A percentile compares a stretch with the other conserved stretches of the same genome.
Evolutionary conservation across 2,329 filamentous ascomycete species (phyloP).

Genomic region (Colletotrichum salicis): DNA sequence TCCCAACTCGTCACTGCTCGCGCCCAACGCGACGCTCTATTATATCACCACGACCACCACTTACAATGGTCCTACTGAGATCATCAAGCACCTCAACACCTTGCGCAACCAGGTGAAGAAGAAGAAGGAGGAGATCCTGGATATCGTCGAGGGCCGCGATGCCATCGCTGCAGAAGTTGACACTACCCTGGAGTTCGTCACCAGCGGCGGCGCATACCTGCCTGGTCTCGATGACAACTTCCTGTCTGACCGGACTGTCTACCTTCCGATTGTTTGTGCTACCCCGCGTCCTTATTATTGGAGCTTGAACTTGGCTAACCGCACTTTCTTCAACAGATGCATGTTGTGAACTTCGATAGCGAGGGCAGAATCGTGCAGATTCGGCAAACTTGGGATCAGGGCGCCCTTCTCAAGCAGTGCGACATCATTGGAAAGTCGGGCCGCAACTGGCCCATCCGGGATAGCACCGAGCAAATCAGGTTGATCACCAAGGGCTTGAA

Average conservation of each 20-base stretch:
- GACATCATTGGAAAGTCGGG: slow-evolving; percentile 92
- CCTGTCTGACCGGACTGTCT: slow-evolving; percentile 81
- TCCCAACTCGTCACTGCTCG: slow-evolving; percentile 71
- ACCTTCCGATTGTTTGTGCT: slow-evolving; percentile 81
- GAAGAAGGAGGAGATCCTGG: slow-evolving; percentile 82
- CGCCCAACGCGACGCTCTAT: slow-evolving; percentile 76
- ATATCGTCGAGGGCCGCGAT: slow-evolving; percentile 76
- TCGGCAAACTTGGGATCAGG: slow-evolving; percentile 95
- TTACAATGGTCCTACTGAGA: slow-evolving; percentile 75
- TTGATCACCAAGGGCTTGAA: slow-evolving; percentile 75
- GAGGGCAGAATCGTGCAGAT: slow-evolving; percentile 85
- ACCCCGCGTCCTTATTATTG: not conserved
- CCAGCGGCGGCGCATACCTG: slow-evolving; percentile 85
- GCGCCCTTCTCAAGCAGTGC: slow-evolving; percentile 88
- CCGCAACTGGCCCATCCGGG: slow-evolving; percentile 94
- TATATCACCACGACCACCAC: slow-evolving; percentile 91
- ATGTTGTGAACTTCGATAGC: slow-evolving; percentile 86
- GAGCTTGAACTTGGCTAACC: slow-evolving; percentile 16
- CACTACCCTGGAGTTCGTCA: slow-evolving; percentile 83
- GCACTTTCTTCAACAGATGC: slow-evolving; percentile 65
- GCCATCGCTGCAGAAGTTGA: slow-evolving; percentile 82
- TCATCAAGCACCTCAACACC: slow-evolving; percentile 82
- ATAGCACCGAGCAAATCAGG: slow-evolving; percentile 84
- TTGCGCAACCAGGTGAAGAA: slow-evolving; percentile 82
- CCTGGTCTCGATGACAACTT: slow-evolving; percentile 95